phyloP scores from a whole-genome alignment of 495 filamentous ascomycete species.

The Cercophora sp. region DNA sequence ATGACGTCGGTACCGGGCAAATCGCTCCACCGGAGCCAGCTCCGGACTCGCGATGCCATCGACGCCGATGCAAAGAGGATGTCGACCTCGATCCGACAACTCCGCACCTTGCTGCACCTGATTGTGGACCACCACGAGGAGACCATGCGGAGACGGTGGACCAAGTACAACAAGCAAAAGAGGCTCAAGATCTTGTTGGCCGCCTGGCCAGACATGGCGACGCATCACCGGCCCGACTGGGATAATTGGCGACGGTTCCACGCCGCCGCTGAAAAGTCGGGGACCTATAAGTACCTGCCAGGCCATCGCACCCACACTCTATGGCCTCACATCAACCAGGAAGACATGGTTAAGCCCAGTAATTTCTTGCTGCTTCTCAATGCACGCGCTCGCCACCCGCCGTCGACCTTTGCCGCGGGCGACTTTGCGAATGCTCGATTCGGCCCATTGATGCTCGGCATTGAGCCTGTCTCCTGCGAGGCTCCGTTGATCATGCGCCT shows the following conservation, averaged over 20 bases:
- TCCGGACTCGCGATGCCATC: too few relatives aligned
- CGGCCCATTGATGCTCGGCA: too few relatives aligned
- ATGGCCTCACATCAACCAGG: slow-evolving; percentile 56
- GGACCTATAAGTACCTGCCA: slow-evolving; percentile 13
- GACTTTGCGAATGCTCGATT: too few relatives aligned
- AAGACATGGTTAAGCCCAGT: slow-evolving; percentile 46
- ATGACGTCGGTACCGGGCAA: too few relatives aligned
- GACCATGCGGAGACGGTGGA: slow-evolving; percentile 47
- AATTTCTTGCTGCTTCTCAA: slow-evolving; percentile 47
- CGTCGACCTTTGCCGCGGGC: slow-evolving; percentile 35
- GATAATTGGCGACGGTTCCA: slow-evolving; percentile 33
- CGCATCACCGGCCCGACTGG: slow-evolving; percentile 49
- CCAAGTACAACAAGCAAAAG: slow-evolving; percentile 42
- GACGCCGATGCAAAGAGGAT: too few relatives aligned
- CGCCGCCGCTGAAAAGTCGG: slow-evolving; percentile 1
- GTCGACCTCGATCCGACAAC: too few relatives aligned
- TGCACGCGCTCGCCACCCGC: slow-evolving; percentile 41
- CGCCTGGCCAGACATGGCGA: slow-evolving; percentile 48
- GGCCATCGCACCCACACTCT: slow-evolving; percentile 32
- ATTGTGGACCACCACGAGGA: slow-evolving; percentile 43
- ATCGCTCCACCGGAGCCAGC: too few relatives aligned
- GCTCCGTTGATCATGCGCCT: too few relatives aligned
- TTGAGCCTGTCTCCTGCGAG: too few relatives aligned
- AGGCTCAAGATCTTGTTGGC: slow-evolving; percentile 36
- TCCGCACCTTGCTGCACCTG: too few relatives aligned